Conservation (phyloP, 257 asterid species). For the Misopates orontium region DNA sequence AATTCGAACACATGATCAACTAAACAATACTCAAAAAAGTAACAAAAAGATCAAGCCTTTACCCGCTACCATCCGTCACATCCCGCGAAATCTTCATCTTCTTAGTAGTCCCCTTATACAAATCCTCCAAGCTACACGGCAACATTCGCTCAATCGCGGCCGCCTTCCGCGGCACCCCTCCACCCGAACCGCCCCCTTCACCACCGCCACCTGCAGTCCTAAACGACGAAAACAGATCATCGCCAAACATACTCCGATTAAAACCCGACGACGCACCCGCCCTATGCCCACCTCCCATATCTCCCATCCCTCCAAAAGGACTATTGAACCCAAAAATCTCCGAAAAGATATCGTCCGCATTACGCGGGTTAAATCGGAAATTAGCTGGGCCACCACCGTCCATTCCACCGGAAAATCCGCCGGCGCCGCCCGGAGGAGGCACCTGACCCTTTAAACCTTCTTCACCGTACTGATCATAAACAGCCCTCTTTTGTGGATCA, state of each 20-base stretch:
- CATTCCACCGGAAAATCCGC: constrained; percentile 38
- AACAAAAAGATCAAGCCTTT: constrained; percentile 12
- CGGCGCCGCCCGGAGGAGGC: constrained; percentile 55
- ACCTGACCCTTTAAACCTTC: constrained; percentile 69
- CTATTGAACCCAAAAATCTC: constrained; percentile 53
- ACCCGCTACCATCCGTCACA: constrained; percentile 57
- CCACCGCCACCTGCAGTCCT: constrained; percentile 39
- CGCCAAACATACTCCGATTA: constrained; percentile 47
- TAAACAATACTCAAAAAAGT: neutral
- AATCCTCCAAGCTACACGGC: constrained; percentile 73
- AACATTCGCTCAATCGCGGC: constrained; percentile 54
- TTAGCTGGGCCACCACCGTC: constrained; percentile 36
- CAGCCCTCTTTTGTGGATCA: constrained; percentile 64
- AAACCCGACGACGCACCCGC: constrained; percentile 37
- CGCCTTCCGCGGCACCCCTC: constrained; percentile 40
- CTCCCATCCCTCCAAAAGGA: constrained; percentile 60
- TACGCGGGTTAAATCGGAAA: constrained; percentile 62
- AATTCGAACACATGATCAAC: neutral
- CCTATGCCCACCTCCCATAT: constrained; percentile 49
- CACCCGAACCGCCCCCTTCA: constrained; percentile 42
- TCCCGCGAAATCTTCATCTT: constrained; percentile 82
- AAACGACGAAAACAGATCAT: constrained; percentile 48
- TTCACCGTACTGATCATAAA: constrained; percentile 71
- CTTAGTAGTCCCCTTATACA: constrained; percentile 66
- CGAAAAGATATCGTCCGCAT: constrained; percentile 57